Evolutionary conservation across 2,329 filamentous ascomycete genomes (phyloP).

Genomic region (Sporothrix luriei): DNA sequence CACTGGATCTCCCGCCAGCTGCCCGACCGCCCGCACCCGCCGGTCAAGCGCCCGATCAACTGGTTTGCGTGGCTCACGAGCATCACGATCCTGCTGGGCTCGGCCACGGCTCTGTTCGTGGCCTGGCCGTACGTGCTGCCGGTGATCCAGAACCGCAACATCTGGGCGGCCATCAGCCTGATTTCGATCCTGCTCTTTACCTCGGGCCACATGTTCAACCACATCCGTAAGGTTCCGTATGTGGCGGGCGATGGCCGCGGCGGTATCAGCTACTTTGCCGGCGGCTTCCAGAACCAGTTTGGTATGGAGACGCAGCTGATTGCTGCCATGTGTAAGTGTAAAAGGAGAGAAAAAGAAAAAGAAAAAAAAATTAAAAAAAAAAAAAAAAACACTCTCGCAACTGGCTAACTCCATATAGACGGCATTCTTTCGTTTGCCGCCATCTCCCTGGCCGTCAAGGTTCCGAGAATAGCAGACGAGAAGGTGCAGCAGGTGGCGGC

Average conservation of each 20-base stretch:
- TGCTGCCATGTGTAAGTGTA: conserved; percentile 86
- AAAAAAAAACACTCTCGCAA: neutral
- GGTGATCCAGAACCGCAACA: conserved; percentile 81
- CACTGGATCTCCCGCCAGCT: conserved; percentile 78
- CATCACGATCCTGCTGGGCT: conserved; percentile 69
- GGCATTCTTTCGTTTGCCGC: conserved; percentile 84
- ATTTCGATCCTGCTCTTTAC: conserved; percentile 91
- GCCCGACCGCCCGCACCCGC: conserved; percentile 74
- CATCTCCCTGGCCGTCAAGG: conserved; percentile 88
- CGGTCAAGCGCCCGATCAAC: conserved; percentile 83
- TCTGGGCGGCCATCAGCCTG: conserved; percentile 89
- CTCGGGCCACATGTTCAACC: conserved; percentile 98
- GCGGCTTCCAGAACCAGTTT: conserved; percentile 89
- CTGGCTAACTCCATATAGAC: conserved; percentile 38
- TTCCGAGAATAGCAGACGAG: conserved; percentile 79
- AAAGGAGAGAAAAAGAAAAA: too few species aligned
- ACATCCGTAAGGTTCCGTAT: conserved; percentile 94
- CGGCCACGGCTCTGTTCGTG: conserved; percentile 68
- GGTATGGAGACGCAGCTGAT: conserved; percentile 95
- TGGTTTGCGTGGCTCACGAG: conserved; percentile 73
- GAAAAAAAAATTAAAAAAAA: too few species aligned
- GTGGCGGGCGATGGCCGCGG: conserved; percentile 82
- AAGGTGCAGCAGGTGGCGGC: conserved; percentile 80
- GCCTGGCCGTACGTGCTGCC: conserved; percentile 79
- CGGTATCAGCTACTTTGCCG: conserved; percentile 85